Conservation (phyloP, 495 filamentous ascomycete species). For the Lasiosphaeria ovina region DNA sequence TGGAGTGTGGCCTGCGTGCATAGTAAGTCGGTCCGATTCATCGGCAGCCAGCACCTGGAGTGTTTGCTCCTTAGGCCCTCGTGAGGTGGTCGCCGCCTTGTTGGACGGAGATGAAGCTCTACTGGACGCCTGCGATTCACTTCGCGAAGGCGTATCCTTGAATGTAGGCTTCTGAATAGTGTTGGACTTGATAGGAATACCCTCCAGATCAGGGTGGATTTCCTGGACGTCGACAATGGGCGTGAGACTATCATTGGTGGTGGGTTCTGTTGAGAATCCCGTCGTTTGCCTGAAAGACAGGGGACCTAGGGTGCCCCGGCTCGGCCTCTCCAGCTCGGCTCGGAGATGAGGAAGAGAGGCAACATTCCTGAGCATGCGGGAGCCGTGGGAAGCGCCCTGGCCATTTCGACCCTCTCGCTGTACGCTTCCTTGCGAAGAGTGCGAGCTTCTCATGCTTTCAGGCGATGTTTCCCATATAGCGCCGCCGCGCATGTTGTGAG, state of each 20-base stretch:
- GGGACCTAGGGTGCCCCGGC: conserved; percentile 6
- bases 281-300: conserved; percentile 16
- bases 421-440: conserved; percentile 25
- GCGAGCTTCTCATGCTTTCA: conserved; percentile 29
- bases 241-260: conserved; percentile 21
- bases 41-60: conserved; percentile 40
- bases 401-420: conserved; percentile 2
- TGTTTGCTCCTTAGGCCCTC: conserved; percentile 34
- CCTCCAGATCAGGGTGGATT: conserved; percentile 46
- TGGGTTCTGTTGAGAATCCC: conserved; percentile 17
- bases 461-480: conserved; percentile 23
- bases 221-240: conserved; percentile 45
- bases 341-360: conserved; percentile 14
- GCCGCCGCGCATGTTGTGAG: conserved; percentile 26
- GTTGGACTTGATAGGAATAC: conserved; percentile 41
- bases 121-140: conserved; percentile 23
- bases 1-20: conserved; percentile 51
- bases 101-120: conserved; percentile 23
- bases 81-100: conserved; percentile 13
- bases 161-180: conserved; percentile 45
- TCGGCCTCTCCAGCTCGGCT: conserved; percentile 3
- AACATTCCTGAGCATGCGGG: conserved; percentile 8
- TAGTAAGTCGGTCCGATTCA: conserved; percentile 42
- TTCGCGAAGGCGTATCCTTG: conserved; percentile 27
- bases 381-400: background rate